These are phyloP conservation scores for Solanum habrochaites DNA, from an alignment of 257 asterid species.

Conservation along the genomic window DNA sequence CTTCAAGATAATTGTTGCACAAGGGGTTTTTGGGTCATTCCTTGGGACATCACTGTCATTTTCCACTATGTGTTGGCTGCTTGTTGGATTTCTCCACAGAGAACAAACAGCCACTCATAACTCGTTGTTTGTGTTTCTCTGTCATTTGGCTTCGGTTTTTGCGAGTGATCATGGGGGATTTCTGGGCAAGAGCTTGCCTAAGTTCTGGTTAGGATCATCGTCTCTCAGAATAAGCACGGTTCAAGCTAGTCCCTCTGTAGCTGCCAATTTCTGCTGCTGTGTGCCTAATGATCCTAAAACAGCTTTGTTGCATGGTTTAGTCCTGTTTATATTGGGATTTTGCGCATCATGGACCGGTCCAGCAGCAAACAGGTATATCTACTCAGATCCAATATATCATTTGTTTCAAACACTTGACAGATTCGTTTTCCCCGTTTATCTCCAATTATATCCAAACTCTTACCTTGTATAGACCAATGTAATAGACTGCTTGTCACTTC, in stretches of 20 bases:
- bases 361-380: conserved; percentile 18
- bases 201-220: conserved; percentile 61
- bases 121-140: conserved; percentile 49
- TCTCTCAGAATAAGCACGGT: conserved; percentile 81
- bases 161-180: conserved; percentile 90
- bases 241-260: conserved; percentile 70
- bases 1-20: background rate
- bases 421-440: background rate
- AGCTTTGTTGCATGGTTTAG: background rate
- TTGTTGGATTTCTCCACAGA: conserved; percentile 33
- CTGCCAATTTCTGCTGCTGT: conserved; percentile 59
- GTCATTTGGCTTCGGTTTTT: conserved; percentile 58
- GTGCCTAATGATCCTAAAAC: background rate
- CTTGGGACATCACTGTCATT: conserved; percentile 7
- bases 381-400: background rate
- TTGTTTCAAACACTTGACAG: background rate
- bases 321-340: background rate
- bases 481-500: background rate
- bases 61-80: conserved; percentile 4
- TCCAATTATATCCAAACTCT: background rate
- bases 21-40: conserved; percentile 2
- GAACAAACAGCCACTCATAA: conserved; percentile 46
- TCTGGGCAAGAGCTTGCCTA: conserved; percentile 52
- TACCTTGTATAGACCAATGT: background rate
- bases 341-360: background rate